phyloP scores from a whole-genome alignment of 108 stramenopile genomes.

The Stephanodiscus minutulus region DNA sequence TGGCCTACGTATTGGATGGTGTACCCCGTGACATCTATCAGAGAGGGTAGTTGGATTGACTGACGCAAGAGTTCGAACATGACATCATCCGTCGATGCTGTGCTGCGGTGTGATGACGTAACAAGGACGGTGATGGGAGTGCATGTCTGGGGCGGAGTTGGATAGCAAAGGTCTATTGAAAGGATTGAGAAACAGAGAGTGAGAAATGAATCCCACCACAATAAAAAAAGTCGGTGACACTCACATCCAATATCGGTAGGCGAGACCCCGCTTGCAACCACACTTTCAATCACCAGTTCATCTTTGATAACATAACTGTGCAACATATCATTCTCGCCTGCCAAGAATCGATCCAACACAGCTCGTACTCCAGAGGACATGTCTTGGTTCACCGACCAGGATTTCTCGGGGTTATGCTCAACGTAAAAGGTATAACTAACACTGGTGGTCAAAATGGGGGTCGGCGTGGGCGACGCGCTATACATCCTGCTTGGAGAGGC shows the following conservation, averaged over 20 bases:
- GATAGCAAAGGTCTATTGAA: constrained; percentile 30
- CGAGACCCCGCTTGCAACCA: constrained; percentile 17
- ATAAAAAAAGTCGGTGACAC: not conserved
- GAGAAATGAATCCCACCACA: not conserved
- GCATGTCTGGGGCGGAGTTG: constrained; percentile 34
- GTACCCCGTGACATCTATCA: constrained; percentile 28
- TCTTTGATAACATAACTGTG: constrained; percentile 14
- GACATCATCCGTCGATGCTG: constrained; percentile 30
- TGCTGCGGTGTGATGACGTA: constrained; percentile 18
- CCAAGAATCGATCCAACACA: constrained; percentile 25
- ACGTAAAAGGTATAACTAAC: constrained; percentile 37
- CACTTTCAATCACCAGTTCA: constrained; percentile 18
- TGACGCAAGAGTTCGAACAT: constrained; percentile 26
- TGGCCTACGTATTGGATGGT: constrained; percentile 35
- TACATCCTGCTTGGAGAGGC: constrained; percentile 22
- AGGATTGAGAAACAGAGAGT: not conserved
- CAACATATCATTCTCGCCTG: constrained; percentile 17
- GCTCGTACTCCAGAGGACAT: constrained; percentile 26
- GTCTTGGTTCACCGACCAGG: constrained; percentile 14
- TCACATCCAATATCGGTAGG: constrained; percentile 37
- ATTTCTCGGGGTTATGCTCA: constrained; percentile 27
- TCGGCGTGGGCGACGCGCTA: constrained; percentile 18
- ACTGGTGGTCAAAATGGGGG: constrained; percentile 15
- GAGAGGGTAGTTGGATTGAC: constrained; percentile 21
- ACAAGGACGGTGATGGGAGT: constrained; percentile 36